These are phyloP conservation scores for Podospora pseudopauciseta DNA, from an alignment of 495 filamentous ascomycete genomes.

Conservation along the genomic window DNA sequence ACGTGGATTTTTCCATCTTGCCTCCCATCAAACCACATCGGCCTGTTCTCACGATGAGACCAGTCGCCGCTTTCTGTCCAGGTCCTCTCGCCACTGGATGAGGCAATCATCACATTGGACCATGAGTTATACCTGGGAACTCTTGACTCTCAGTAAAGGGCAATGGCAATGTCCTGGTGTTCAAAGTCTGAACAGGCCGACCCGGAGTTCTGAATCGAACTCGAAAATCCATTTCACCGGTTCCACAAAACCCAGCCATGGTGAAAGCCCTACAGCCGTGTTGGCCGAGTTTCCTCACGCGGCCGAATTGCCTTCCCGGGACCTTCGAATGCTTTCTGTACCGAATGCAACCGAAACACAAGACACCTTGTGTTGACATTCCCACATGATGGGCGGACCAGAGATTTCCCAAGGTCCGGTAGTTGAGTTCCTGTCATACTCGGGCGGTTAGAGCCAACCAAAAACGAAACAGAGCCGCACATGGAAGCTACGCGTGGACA, in stretches of 20 bases:
- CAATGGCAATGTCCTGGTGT: not conserved
- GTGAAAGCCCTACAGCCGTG: constrained; percentile 5
- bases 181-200: not conserved
- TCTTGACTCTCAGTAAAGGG: not conserved
- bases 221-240: not conserved
- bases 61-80: not conserved
- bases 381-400: not conserved
- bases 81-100: not conserved
- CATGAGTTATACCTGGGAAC: not conserved
- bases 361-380: not conserved
- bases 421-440: not conserved
- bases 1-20: not conserved
- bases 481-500: not conserved
- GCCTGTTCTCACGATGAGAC: not conserved
- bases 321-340: not conserved
- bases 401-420: not conserved
- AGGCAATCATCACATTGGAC: not conserved
- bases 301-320: constrained; percentile 6
- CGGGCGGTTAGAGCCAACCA: not conserved
- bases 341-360: not conserved
- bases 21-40: not conserved
- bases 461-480: not conserved
- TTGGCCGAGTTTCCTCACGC: constrained; percentile 3
- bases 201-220: not conserved
- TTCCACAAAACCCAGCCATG: not conserved